Evolutionary conservation across 2,329 filamentous ascomycete genomes (phyloP), one percentile per base, ranked within the genome.

Genomic region (Apiospora malaysiana): DNA sequence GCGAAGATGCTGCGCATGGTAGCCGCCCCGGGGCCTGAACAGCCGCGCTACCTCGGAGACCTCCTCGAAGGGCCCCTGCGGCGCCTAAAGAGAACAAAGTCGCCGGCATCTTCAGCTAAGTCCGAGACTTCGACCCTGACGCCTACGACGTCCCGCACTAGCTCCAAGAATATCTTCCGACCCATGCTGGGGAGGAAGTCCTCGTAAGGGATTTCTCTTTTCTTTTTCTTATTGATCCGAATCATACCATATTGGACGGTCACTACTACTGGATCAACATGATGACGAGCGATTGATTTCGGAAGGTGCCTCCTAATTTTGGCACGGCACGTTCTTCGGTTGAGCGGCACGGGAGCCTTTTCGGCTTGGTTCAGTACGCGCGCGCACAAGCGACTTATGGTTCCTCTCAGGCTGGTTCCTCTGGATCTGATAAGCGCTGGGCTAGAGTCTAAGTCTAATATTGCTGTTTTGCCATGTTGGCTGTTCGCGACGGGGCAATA

Each of bases 1-100:
- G 32, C 56, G 32, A 63, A 63, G 32, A 63, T 63, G 56, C 32
- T 63, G 56, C 56, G 56, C 18, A 63, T 63, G 56, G 32, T 63
- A 18, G 56, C 32, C 10, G 32, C 18, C 32, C 56, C 56, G 3
- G 56, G 56, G 32, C 27, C 56, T 32, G 18, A 37, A 23, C 27
- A 63, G 56, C 56, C 56, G 56, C 56, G 10, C 10, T 63, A 23
- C 18, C 21, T 40, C 2, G 56, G 32, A n/a, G 56, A 63, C 2
- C 56, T 63, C 4, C 27, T 63, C 27, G 56, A 63, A 40, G 51
- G 56, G 1, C 56, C 56, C 21, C 56, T 63, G 32, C 32, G 56
- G 56, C 56, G 56, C 27, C 56, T 63, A 4, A 63, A 63, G 56
- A 14, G 56, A 32, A 59, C 51, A 16, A 32, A 27, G 18, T 23